phyloP scores from a whole-genome alignment of 495 filamentous ascomycete genomes.

The Echria macrotheca region DNA sequence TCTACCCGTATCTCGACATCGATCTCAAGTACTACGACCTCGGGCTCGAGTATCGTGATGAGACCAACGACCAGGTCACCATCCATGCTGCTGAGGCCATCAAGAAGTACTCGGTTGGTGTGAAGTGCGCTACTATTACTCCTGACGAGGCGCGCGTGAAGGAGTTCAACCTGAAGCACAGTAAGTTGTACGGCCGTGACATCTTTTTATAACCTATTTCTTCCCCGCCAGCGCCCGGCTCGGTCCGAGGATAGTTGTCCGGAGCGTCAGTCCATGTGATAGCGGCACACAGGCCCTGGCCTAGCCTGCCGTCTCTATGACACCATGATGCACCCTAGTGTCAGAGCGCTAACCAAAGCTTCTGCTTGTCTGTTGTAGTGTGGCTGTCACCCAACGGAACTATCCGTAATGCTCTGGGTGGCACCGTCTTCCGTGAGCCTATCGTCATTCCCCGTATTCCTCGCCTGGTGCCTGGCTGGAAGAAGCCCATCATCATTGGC shows the following conservation, averaged over 20 bases:
- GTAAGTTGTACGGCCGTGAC: conserved; percentile 41
- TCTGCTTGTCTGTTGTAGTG: conserved; percentile 46
- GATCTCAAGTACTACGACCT: conserved; percentile 99
- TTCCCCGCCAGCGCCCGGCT: too few relatives aligned
- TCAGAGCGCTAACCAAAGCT: conserved; percentile 11
- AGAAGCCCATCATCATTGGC: conserved; percentile 96
- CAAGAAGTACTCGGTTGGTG: conserved; percentile 96
- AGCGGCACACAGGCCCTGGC: neutral
- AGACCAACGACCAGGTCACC: conserved; percentile 95
- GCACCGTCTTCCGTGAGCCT: conserved; percentile 96
- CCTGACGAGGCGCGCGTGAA: conserved; percentile 93
- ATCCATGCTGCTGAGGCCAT: conserved; percentile 92
- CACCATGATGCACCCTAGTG: too few relatives aligned
- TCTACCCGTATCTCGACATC: conserved; percentile 88
- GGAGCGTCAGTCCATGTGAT: neutral
- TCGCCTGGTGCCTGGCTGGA: conserved; percentile 91
- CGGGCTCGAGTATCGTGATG: conserved; percentile 87
- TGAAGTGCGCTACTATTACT: conserved; percentile 99
- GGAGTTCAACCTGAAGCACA: conserved; percentile 98
- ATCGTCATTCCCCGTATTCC: conserved; percentile 93
- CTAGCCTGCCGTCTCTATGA: neutral
- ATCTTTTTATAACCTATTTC: too few relatives aligned
- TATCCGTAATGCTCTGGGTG: conserved; percentile 90
- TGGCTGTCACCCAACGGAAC: conserved; percentile 98
- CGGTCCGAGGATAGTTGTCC: neutral